Conservation (phyloP, 768 basidiomycete genomes). For the Amanita subjunquillea region DNA sequence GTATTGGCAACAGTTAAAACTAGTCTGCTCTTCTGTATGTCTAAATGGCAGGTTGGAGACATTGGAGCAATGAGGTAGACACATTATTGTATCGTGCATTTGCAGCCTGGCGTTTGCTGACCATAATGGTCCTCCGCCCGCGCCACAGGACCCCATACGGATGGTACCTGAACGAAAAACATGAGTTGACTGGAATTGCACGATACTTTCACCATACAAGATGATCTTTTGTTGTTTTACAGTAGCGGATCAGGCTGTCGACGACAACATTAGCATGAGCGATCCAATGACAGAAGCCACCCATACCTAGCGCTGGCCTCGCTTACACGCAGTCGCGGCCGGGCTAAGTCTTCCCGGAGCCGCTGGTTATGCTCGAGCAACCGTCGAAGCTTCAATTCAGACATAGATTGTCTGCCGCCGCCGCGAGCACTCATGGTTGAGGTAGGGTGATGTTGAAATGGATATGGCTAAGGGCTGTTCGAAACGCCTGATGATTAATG, state of each 20-base stretch:
- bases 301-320: conserved; percentile 79
- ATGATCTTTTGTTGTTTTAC: conserved; percentile 89
- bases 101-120: conserved; percentile 46
- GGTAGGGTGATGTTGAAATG: conserved; percentile 3
- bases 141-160: conserved; percentile 94
- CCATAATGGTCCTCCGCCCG: conserved; percentile 91
- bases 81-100: conserved; percentile 52
- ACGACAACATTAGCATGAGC: conserved; percentile 4
- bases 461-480: neutral
- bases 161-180: conserved; percentile 55
- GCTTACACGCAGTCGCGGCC: conserved; percentile 83
- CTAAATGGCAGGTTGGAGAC: neutral
- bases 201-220: conserved; percentile 20
- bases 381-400: conserved; percentile 92
- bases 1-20: neutral
- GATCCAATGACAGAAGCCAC: neutral
- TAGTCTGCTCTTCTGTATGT: neutral
- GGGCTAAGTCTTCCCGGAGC: conserved; percentile 79
- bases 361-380: conserved; percentile 93
- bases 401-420: conserved; percentile 81
- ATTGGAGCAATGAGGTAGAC: neutral
- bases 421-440: conserved; percentile 45
- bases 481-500: neutral
- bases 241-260: conserved; percentile 82
- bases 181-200: neutral